Evolutionary conservation across 371 early-diverging fungal species (phyloP).

Genomic region (Chytridiales sp.): DNA sequence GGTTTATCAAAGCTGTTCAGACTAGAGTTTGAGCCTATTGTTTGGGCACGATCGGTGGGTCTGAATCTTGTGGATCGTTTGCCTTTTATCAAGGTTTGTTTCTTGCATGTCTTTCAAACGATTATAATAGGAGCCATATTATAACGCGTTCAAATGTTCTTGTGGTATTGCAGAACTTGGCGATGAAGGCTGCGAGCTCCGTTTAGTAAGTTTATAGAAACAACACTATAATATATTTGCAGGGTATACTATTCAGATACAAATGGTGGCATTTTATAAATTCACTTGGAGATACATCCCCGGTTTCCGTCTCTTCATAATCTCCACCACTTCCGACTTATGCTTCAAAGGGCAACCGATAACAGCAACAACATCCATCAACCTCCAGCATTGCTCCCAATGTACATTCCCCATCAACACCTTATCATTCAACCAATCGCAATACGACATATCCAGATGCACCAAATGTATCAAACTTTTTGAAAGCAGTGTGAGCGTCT

Average conservation of each 20-base stretch:
- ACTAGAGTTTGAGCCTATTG: slow-evolving; percentile 60
- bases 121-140: not conserved
- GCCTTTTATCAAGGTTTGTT: slow-evolving; percentile 55
- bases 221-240: too few species aligned
- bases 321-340: too few species aligned
- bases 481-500: not conserved
- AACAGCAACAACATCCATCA: too few species aligned
- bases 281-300: too few species aligned
- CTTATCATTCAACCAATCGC: not conserved
- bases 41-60: slow-evolving; percentile 68
- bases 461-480: not conserved
- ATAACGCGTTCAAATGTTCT: slow-evolving; percentile 1
- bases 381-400: too few species aligned
- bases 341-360: too few species aligned
- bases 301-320: too few species aligned
- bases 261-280: too few species aligned
- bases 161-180: slow-evolving; percentile 12
- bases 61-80: slow-evolving; percentile 62
- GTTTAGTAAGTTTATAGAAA: not conserved
- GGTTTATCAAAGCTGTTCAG: slow-evolving; percentile 75
- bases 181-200: slow-evolving; percentile 17
- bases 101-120: not conserved
- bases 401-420: not conserved
- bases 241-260: too few species aligned
- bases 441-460: slow-evolving; percentile 1